These are phyloP conservation scores for Coriaria nepalensis DNA, from an alignment of 306 rosid genomes.

Conservation along the genomic window DNA sequence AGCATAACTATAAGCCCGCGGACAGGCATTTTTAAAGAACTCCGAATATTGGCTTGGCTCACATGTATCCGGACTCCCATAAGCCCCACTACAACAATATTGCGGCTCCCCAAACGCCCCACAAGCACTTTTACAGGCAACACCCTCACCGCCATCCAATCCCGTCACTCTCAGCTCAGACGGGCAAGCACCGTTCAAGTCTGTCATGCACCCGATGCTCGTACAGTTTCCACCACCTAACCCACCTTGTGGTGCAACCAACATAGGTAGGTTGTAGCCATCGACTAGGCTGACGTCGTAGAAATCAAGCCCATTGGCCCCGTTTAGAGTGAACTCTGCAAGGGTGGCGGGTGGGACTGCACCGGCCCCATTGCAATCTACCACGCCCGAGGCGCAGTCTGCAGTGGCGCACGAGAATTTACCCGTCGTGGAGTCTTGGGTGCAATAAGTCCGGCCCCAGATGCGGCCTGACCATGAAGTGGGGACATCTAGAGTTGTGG, in stretches of 20 bases:
- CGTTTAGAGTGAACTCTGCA: constrained; percentile 64
- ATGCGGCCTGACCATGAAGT: constrained; percentile 76
- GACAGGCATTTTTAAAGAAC: not conserved
- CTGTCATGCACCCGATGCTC: constrained; percentile 49
- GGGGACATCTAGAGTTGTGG: constrained; percentile 32
- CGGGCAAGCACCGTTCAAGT: constrained; percentile 59
- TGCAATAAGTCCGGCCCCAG: constrained; percentile 68
- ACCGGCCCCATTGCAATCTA: constrained; percentile 43
- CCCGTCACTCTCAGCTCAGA: constrained; percentile 30
- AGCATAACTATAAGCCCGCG: constrained; percentile 6
- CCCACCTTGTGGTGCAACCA: constrained; percentile 39
- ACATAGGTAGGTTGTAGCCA: constrained; percentile 73
- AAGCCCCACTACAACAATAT: constrained; percentile 8
- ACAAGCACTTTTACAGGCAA: constrained; percentile 9
- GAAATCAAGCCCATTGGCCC: constrained; percentile 59
- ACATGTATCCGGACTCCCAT: not conserved
- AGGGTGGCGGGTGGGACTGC: constrained; percentile 58
- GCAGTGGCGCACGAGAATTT: constrained; percentile 66
- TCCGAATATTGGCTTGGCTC: constrained; percentile 1
- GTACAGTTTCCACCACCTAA: constrained; percentile 42
- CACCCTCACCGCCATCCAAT: not conserved
- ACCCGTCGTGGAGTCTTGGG: constrained; percentile 32
- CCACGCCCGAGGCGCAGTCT: constrained; percentile 52
- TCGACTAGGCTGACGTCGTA: constrained; percentile 89
- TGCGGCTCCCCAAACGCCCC: constrained; percentile 6